These are phyloP conservation scores for Tylopilus sp. DNA, from an alignment of 768 basidiomycete genomes.

Conservation along the genomic window DNA sequence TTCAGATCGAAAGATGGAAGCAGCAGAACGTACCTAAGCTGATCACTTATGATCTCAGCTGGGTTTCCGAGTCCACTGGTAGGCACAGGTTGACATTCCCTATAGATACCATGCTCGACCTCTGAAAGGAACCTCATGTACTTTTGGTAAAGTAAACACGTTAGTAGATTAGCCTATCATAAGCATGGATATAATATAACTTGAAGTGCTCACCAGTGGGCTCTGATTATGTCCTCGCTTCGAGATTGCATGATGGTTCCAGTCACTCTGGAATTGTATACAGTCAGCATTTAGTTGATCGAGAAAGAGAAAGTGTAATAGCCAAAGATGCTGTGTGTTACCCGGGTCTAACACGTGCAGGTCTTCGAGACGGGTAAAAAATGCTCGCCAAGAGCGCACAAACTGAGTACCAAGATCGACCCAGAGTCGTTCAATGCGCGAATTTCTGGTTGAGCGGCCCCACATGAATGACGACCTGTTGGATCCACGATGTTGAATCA, in stretches of 20 bases:
- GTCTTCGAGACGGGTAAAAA: constrained; percentile 37
- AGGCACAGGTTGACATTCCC: too few relatives aligned
- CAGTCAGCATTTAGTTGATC: constrained; percentile 37
- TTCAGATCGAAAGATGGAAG: neutral
- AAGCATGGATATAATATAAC: too few relatives aligned
- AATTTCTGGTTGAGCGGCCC: constrained; percentile 38
- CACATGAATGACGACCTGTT: too few relatives aligned
- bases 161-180: too few relatives aligned
- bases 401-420: neutral
- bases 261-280: constrained; percentile 8
- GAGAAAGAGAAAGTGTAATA: constrained; percentile 42
- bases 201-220: neutral
- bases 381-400: constrained; percentile 36
- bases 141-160: too few relatives aligned
- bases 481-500: too few relatives aligned
- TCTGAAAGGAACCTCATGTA: constrained; percentile 1
- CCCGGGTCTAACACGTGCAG: neutral
- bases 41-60: too few relatives aligned
- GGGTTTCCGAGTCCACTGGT: too few relatives aligned
- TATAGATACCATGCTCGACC: neutral
- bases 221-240: neutral
- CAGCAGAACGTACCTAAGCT: too few relatives aligned
- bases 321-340: constrained; percentile 34
- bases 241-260: constrained; percentile 39
- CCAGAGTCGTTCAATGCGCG: constrained; percentile 1